Base-by-base conservation (phyloP, 1,139 yeast species). In the Nakaseomyces glabratus region DNA sequence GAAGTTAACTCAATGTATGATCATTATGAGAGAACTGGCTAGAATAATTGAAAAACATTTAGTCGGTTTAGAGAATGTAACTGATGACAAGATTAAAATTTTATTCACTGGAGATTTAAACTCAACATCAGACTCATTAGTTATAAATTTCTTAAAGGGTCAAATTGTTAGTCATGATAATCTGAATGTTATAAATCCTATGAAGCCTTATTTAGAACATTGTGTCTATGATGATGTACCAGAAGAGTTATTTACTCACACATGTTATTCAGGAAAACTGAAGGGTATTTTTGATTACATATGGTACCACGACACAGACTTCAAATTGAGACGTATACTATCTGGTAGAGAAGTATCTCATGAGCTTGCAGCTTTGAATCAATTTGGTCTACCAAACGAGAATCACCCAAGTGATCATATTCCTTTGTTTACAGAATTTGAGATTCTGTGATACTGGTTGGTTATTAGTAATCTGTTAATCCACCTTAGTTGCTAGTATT, bases 371-470 rank as follows among this genome's bases (percentile, higher is more conserved):
- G 20, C 21, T 2, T 62, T 68, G 33, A 71, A 72, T 37, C 73
- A 78, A 40, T 73, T 81, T 51, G 98, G 97, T 1, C 72, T 90
- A 57, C 98, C 98, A 4, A 85, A 84, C 54, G 79, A 80, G 8
- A 77, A 82, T 50, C 82, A 80, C 62, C 96, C 97, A 17, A 82
- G 95, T 32, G 97, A 88, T 60, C 96, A 88, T 60, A 77, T 88
- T 47, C 90, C 95, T 6, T 64, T 88, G 40, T 75, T 84, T 31
- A 69, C 86, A 13, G 78, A 77, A 53, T 77, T 86, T 51, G 78
- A 75, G 49, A 73, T 79, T 18, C 37, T 48, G 14, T 26, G 12
- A 17, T 8, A 4, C 13, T n/a, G 19, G 12, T n/a, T 24, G 28
- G n/a, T n/a, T n/a, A n/a, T n/a, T n/a, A n/a, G n/a, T n/a, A n/a